These are phyloP conservation scores for Fusarium sp. DNA, from an alignment of 2,329 filamentous ascomycete species.

Conservation along the genomic window DNA sequence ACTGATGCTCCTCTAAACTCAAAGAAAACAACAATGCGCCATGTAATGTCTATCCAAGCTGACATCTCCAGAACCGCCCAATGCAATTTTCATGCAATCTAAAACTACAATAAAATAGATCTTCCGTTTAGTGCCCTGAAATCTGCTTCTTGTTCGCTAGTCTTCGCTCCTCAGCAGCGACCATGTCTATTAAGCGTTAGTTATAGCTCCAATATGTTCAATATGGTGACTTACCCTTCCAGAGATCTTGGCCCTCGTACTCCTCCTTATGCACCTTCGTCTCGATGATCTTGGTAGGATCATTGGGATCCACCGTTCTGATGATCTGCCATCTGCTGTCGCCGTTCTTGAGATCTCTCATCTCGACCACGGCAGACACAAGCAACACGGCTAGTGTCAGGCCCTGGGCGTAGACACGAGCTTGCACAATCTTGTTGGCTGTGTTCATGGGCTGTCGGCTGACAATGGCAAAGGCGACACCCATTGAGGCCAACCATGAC, in stretches of 20 bases:
- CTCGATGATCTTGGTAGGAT: slow-evolving; percentile 88
- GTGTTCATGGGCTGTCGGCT: slow-evolving; percentile 80
- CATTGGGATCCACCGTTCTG: slow-evolving; percentile 81
- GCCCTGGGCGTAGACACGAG: slow-evolving; percentile 92
- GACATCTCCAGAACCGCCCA: background rate
- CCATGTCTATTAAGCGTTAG: slow-evolving; percentile 74
- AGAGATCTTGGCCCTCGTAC: slow-evolving; percentile 90
- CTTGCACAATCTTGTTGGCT: slow-evolving; percentile 91
- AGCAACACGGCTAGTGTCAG: slow-evolving; percentile 87
- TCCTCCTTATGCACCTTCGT: slow-evolving; percentile 89
- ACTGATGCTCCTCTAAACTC: background rate
- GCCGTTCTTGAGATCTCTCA: slow-evolving; percentile 79
- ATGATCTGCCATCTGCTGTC: slow-evolving; percentile 87
- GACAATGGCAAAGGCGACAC: slow-evolving; percentile 78
- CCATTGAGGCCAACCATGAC: slow-evolving; percentile 90
- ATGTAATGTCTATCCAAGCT: background rate
- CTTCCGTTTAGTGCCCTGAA: slow-evolving; percentile 1
- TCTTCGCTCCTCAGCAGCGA: slow-evolving; percentile 80
- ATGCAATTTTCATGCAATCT: slow-evolving; percentile 25
- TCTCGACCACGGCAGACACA: slow-evolving; percentile 85
- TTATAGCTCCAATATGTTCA: no score
- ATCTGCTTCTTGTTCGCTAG: slow-evolving; percentile 58
- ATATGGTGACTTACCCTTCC: slow-evolving; percentile 75
- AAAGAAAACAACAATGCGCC: slow-evolving; percentile 8
- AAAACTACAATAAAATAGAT: background rate